These are phyloP conservation scores for Mollisiaceae sp. DNA, from an alignment of 2,329 filamentous ascomycete genomes.

Conservation along the genomic window DNA sequence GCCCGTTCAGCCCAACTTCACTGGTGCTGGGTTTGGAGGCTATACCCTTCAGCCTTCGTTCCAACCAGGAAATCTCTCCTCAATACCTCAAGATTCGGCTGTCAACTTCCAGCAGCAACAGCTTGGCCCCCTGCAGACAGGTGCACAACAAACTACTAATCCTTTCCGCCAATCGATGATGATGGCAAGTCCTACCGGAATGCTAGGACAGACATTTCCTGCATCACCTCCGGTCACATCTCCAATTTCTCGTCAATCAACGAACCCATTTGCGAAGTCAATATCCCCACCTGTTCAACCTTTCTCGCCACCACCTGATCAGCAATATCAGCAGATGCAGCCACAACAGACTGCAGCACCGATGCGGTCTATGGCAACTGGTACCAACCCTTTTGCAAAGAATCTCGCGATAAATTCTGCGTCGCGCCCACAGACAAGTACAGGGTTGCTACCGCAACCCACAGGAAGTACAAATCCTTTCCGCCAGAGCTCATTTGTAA, in stretches of 20 bases:
- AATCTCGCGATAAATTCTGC: constrained; percentile 42
- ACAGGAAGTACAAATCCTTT: constrained; percentile 96
- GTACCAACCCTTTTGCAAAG: constrained; percentile 74
- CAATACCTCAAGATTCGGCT: constrained; percentile 63
- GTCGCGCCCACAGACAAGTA: constrained; percentile 42
- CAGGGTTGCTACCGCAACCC: constrained; percentile 69
- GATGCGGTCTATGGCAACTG: constrained; percentile 64
- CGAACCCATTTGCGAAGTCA: constrained; percentile 85
- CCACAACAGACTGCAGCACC: constrained; percentile 52
- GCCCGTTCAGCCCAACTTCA: constrained; percentile 56
- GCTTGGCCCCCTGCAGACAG: constrained; percentile 50
- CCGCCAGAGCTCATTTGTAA: constrained; percentile 87
- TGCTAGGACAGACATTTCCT: constrained; percentile 47
- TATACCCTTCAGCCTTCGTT: constrained; percentile 72
- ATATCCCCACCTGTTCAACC: constrained; percentile 44
- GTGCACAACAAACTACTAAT: constrained; percentile 74
- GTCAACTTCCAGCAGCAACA: constrained; percentile 53
- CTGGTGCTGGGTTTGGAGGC: constrained; percentile 83
- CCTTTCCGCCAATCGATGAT: constrained; percentile 94
- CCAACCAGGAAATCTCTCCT: constrained; percentile 56
- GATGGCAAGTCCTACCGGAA: constrained; percentile 58
- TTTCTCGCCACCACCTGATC: constrained; percentile 43
- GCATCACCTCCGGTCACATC: constrained; percentile 50
- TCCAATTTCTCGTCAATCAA: constrained; percentile 66
- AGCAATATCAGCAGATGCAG: constrained; percentile 46